These are phyloP conservation scores for Aspergillus sp. DNA, from an alignment of 2,329 filamentous ascomycete genomes.

Conservation along the genomic window DNA sequence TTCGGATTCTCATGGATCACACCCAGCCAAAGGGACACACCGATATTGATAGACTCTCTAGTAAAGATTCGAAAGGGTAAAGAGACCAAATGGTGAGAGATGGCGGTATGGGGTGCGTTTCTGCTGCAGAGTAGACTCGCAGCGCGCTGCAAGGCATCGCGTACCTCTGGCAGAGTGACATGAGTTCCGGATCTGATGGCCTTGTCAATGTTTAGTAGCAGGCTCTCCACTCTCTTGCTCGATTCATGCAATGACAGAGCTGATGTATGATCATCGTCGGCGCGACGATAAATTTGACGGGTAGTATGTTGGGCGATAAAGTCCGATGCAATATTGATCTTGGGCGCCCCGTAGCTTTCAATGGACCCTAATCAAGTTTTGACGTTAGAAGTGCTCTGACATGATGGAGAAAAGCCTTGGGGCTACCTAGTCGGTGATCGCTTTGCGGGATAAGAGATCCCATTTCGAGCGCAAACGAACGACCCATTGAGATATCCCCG, in stretches of 20 bases:
- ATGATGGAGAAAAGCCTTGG: background rate
- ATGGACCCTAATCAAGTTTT: constrained; percentile 59
- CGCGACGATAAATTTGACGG: constrained; percentile 90
- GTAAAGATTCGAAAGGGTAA: constrained; percentile 94
- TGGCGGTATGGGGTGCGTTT: constrained; percentile 73
- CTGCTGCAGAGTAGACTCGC: constrained; percentile 84
- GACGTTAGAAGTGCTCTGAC: background rate
- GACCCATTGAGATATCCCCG: constrained; percentile 86
- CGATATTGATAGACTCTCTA: constrained; percentile 93
- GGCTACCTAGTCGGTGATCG: constrained; percentile 74
- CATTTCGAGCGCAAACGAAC: constrained; percentile 93
- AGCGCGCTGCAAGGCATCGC: constrained; percentile 80
- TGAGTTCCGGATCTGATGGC: constrained; percentile 70
- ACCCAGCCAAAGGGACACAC: constrained; percentile 93
- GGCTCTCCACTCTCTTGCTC: constrained; percentile 54
- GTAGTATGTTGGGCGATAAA: constrained; percentile 97
- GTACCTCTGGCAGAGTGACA: constrained; percentile 74
- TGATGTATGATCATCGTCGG: constrained; percentile 66
- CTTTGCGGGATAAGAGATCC: constrained; percentile 83
- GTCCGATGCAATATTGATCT: constrained; percentile 90
- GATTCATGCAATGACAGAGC: constrained; percentile 24
- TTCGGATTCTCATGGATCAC: constrained; percentile 94
- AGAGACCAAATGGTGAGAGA: constrained; percentile 84
- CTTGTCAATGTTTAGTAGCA: constrained; percentile 73
- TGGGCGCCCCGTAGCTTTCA: constrained; percentile 71